Conservation (phyloP, 176 grass and related monocot genomes). For the Rhynchospora breviuscula region DNA sequence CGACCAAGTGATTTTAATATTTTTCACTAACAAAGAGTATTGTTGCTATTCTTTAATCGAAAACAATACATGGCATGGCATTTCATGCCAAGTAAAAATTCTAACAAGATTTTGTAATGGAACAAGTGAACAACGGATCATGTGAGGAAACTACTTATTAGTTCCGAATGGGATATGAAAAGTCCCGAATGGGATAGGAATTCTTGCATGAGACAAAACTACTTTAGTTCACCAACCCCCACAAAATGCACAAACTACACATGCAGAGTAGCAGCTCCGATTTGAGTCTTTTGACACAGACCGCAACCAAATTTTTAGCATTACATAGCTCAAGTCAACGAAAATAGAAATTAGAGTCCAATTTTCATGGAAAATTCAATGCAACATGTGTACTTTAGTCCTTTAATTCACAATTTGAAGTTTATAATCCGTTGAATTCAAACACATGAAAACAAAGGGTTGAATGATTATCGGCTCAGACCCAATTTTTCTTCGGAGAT, state of each 20-base stretch:
- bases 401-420: background rate
- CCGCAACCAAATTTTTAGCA: constrained; percentile 11
- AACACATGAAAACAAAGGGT: background rate
- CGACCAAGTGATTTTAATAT: too few relatives aligned
- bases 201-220: background rate
- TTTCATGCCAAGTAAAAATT: too few relatives aligned
- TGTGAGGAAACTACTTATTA: too few relatives aligned
- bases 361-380: background rate
- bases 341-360: background rate
- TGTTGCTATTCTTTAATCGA: too few relatives aligned
- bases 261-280: background rate
- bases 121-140: too few relatives aligned
- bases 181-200: background rate
- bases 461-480: background rate
- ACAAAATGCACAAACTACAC: constrained; percentile 14
- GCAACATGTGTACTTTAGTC: background rate
- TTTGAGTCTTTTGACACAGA: background rate
- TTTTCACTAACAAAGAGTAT: too few relatives aligned
- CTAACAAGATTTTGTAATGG: too few relatives aligned
- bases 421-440: background rate
- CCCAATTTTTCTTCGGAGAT: background rate
- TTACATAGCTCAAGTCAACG: constrained; percentile 10
- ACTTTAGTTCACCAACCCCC: constrained; percentile 10
- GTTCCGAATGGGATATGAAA: too few relatives aligned
- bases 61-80: too few relatives aligned